Evolutionary conservation across 2,329 filamentous ascomycete species (phyloP).

Genomic region (Malbranchea zuffiana): DNA sequence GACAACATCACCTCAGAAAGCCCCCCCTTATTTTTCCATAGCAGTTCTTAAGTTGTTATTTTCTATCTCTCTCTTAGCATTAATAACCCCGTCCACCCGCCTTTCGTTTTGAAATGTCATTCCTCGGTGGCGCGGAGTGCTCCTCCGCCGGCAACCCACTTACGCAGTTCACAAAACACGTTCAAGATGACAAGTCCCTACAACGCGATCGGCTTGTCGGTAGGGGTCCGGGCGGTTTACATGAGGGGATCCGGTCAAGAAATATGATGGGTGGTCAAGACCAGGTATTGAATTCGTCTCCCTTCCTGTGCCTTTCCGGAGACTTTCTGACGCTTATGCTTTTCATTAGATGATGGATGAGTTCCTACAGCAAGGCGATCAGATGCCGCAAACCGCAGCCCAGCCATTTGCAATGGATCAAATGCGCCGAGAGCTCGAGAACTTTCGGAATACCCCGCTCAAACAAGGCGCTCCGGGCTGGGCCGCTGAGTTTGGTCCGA

Average conservation of each 20-base stretch:
- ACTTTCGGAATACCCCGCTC: conserved; percentile 38
- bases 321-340: background rate
- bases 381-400: conserved; percentile 45
- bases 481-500: conserved; percentile 54
- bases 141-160: conserved; percentile 92
- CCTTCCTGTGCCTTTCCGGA: background rate
- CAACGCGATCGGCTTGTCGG: conserved; percentile 83
- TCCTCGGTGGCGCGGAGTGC: conserved; percentile 91
- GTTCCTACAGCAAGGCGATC: conserved; percentile 70
- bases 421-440: conserved; percentile 52
- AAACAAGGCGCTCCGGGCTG: conserved; percentile 48
- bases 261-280: conserved; percentile 61
- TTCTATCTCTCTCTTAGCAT: no score
- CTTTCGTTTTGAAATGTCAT: no score
- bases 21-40: no score
- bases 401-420: conserved; percentile 56
- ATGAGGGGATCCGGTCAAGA: conserved; percentile 67
- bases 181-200: conserved; percentile 88
- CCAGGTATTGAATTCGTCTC: conserved; percentile 42
- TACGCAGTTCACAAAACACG: conserved; percentile 94
- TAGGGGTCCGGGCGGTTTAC: conserved; percentile 56
- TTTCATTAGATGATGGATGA: conserved; percentile 71
- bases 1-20: no score
- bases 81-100: no score
- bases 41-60: no score